phyloP scores from a whole-genome alignment of 345 rosid genomes.

The Murraya koenigii region DNA sequence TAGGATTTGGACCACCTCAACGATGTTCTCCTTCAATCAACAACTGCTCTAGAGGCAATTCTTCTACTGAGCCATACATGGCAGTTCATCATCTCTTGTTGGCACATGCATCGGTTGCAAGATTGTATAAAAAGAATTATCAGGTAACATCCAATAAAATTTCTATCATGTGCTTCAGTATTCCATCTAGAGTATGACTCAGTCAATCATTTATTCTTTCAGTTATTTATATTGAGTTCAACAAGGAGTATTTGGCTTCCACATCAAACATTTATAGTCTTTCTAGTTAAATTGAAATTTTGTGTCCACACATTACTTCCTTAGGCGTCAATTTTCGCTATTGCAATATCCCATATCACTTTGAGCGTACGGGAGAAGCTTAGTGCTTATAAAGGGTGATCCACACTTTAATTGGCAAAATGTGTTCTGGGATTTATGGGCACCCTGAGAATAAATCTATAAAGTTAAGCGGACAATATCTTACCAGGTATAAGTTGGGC shows the following conservation, averaged over 20 bases:
- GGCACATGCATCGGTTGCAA: conserved; percentile 70
- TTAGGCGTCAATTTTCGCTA: background rate
- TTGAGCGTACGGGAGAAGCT: too few relatives aligned
- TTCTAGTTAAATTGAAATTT: background rate
- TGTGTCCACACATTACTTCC: background rate
- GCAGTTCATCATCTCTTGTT: conserved; percentile 63
- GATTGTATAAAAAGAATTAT: conserved; percentile 51
- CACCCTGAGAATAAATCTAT: too few relatives aligned
- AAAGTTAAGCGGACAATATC: too few relatives aligned
- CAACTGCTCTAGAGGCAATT: conserved; percentile 47
- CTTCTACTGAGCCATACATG: conserved; percentile 67
- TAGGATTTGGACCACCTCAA: conserved; percentile 32
- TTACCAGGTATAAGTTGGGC: too few relatives aligned
- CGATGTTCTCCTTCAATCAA: conserved; percentile 39
- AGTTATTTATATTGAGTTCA: background rate
- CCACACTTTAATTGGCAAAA: too few relatives aligned
- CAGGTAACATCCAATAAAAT: conserved; percentile 35
- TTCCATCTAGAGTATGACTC: background rate
- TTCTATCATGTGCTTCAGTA: background rate
- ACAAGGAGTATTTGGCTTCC: background rate
- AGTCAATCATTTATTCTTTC: background rate
- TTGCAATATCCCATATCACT: too few relatives aligned
- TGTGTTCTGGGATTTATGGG: too few relatives aligned
- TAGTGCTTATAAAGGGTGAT: too few relatives aligned
- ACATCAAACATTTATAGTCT: background rate